Conservation (phyloP, 257 asterid species). For the Phtheirospermum japonicum region DNA sequence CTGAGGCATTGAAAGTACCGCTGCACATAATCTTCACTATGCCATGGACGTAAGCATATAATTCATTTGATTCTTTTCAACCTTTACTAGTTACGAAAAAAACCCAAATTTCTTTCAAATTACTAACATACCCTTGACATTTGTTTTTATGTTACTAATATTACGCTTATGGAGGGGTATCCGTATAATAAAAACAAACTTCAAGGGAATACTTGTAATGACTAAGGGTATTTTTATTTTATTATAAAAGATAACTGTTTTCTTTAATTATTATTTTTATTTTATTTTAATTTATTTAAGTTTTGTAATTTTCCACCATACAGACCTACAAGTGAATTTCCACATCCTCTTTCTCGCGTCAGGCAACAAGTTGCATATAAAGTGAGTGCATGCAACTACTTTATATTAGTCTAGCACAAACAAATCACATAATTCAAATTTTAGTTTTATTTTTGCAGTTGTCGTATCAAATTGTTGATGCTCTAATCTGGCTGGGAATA, state of each 20-base stretch:
- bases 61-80: slow-evolving; percentile 14
- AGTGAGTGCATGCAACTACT: slow-evolving; percentile 47
- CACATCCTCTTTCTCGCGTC: slow-evolving; percentile 97
- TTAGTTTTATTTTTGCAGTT: slow-evolving; percentile 43
- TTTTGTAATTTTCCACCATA: background rate
- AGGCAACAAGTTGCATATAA: slow-evolving; percentile 70
- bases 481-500: slow-evolving; percentile 85
- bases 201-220: too few species aligned
- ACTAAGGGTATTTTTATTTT: too few species aligned
- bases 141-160: background rate
- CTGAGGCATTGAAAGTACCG: slow-evolving; percentile 84
- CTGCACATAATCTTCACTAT: slow-evolving; percentile 85
- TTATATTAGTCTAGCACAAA: slow-evolving; percentile 15
- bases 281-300: too few species aligned
- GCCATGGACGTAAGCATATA: slow-evolving; percentile 93
- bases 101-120: background rate
- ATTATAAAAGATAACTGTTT: too few species aligned
- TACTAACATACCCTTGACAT: background rate
- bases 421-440: background rate
- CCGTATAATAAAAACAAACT: background rate
- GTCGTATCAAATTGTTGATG: slow-evolving; percentile 86
- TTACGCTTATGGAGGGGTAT: background rate
- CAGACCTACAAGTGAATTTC: slow-evolving; percentile 91
- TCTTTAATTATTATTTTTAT: too few species aligned
- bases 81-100: background rate